phyloP scores from a whole-genome alignment of 345 rosid genomes.

The Populus simonii region DNA sequence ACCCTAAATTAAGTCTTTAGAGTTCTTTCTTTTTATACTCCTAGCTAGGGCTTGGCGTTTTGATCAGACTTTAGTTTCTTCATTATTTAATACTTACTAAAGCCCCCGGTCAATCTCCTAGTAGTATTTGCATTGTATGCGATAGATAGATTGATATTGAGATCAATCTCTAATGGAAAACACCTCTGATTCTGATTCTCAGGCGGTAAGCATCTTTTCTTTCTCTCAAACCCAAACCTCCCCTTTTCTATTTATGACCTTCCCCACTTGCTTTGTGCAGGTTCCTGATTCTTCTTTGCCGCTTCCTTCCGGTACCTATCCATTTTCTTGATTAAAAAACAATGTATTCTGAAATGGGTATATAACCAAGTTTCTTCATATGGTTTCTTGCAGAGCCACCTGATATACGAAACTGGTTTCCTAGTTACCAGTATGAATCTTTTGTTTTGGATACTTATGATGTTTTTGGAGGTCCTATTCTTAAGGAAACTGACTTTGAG shows the following conservation, averaged over 20 bases:
- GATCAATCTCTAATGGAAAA: background rate
- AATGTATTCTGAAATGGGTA: background rate
- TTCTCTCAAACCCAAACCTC: background rate
- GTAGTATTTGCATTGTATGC: no score
- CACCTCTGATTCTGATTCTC: background rate
- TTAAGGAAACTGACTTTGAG: slow-evolving; percentile 3
- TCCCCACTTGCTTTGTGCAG: background rate
- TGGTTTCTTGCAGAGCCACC: slow-evolving; percentile 48
- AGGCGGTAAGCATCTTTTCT: background rate
- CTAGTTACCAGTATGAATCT: slow-evolving; percentile 57
- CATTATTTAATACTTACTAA: background rate
- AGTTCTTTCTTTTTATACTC: background rate
- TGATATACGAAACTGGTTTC: slow-evolving; percentile 57
- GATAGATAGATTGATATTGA: no score
- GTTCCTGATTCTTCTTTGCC: slow-evolving; percentile 12
- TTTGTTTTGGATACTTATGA: slow-evolving; percentile 34
- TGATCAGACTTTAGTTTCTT: background rate
- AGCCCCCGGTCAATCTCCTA: background rate
- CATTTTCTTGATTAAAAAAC: background rate
- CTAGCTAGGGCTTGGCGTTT: background rate
- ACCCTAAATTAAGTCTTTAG: background rate
- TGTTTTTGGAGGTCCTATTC: slow-evolving; percentile 18
- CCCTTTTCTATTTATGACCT: background rate
- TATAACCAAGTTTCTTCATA: background rate
- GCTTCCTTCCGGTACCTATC: slow-evolving; percentile 28